Evolutionary conservation across 768 basidiomycete species (phyloP), one percentile per base, ranked within the genome.

Genomic region (Tylopilus plumbeoviolaceoides): DNA sequence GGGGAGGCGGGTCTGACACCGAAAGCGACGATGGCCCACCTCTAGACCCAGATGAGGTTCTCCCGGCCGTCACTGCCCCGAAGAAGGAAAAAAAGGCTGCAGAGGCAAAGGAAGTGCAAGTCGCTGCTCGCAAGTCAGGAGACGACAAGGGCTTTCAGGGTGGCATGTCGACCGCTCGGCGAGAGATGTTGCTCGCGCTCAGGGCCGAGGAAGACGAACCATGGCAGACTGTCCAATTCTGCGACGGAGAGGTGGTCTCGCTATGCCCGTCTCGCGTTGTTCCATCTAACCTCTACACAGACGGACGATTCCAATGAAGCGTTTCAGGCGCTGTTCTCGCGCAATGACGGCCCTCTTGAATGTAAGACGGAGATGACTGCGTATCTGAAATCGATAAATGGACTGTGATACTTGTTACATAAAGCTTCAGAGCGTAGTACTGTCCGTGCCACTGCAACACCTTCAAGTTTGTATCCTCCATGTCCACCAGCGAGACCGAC

Each of bases 21-120:
- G 89, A 91, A 42, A 84, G 83, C 7, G 88, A 90, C 51, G 85
- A 88, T 48, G 89, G 84, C 0, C 87, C 88, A 21, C 88, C 87
- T 23, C 85, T 81, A 40, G 89, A 91, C 62, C 88, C 88, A 14
- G 89, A 91, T 57, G 88, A 90, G 48, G 78, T 76, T 6, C 66
- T 72, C 1, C 78, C 81, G 1, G 67, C 74, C 5, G 67, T 75
- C 30, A 23, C 53, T 50, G 38, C 61, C 7, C 60, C 59, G 2
- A 82, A 78, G 57, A 87, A 84, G 70, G 87, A 86, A 61, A 84
- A 81, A 65, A 77, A 70, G 62, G 50, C 68, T 0, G 77, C 70
- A n/a, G 85, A 87, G 47, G 78, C 80, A 15, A 86, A 78, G 61
- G 90, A 91, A 66, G 82, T 91, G 12, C 88, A 89, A 59, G 85